Evolutionary conservation across 805 yeast genomes (phyloP), one percentile per base, ranked within the genome.

Genomic region (Maudiozyma saulgeensis): DNA sequence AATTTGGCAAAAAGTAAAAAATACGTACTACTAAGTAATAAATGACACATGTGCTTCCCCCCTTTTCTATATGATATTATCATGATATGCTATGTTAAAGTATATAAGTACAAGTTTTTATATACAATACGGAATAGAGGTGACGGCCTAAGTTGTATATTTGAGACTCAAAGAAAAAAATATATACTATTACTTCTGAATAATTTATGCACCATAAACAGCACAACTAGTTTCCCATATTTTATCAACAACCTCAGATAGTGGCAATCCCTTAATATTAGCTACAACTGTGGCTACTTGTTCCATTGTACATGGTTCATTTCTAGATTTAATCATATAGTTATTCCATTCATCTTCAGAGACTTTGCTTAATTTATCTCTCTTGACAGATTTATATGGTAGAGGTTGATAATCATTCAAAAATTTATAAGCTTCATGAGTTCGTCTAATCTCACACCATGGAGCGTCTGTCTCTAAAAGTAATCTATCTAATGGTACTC

Each of bases 381-480:
- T 63, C 47, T 63, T 67, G 23, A 67, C 62, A 16, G 58, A 54
- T 48, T 50, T 56, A 50, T 41, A 63, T 13, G 60, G 64, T 23
- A 60, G 44, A 5, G 28, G n/a, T 40, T 60, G 52, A 51, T 62
- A 66, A 47, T 72, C 54, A 0, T 80, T 67, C 31, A 89, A 62
- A 53, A 71, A 75, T 53, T 78, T 69, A 66, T 78, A 80, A 15
- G 93, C 77, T 2, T 88, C 87, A 63, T 88, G 96, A 9, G 93
- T 76, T 55, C 79, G 85, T 51, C 95, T 74, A 43, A 93, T 79
- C 61, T 90, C 98, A 70, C 99, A 93, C 99, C 99, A 93, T 1
- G 99, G 99, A 3, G 97, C 89, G 68, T 93, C 99, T 0, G 97
- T 91, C 63, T 93, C 99, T 9, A 93, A 76, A 75, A 91, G 67